A percentile compares a stretch with the other conserved stretches of the same genome.
Conservation (phyloP, 2,329 filamentous ascomycete species). For the Scedosporium boydii region DNA sequence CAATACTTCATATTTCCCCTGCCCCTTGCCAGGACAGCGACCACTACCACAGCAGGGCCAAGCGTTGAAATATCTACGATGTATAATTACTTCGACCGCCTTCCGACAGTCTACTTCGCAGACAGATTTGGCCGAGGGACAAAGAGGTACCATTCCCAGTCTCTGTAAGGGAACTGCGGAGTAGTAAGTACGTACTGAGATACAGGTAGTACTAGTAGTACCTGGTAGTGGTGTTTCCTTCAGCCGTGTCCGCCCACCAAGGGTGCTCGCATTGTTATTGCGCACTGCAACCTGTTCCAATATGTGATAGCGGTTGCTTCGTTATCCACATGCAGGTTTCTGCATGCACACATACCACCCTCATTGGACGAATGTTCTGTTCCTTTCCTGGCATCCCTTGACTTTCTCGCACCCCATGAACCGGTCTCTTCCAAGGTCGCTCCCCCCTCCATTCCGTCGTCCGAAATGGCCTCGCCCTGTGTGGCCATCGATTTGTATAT, state of each 20-base stretch:
- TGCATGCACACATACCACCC: background rate
- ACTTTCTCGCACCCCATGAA: background rate
- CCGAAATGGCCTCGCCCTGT: slow-evolving; percentile 2
- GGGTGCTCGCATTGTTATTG: background rate
- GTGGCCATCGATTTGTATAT: slow-evolving; percentile 22
- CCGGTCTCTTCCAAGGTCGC: background rate
- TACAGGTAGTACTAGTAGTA: no score
- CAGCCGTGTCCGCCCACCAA: no score
- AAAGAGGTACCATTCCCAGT: no score
- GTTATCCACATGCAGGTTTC: background rate
- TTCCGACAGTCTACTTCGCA: no score
- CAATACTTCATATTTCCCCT: no score
- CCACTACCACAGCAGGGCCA: no score
- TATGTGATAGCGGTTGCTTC: slow-evolving; percentile 3
- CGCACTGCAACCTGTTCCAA: slow-evolving; percentile 1
- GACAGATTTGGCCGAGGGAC: no score
- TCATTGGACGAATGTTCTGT: slow-evolving; percentile 3
- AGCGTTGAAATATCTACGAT: no score
- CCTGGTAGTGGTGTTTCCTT: background rate
- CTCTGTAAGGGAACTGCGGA: no score
- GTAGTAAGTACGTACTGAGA: no score
- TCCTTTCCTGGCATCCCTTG: background rate
- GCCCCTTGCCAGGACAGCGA: no score
- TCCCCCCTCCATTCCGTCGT: background rate
- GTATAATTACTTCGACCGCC: no score